These are phyloP conservation scores for Westerdykella ornata DNA, from an alignment of 2,329 filamentous ascomycete species.

Conservation along the genomic window DNA sequence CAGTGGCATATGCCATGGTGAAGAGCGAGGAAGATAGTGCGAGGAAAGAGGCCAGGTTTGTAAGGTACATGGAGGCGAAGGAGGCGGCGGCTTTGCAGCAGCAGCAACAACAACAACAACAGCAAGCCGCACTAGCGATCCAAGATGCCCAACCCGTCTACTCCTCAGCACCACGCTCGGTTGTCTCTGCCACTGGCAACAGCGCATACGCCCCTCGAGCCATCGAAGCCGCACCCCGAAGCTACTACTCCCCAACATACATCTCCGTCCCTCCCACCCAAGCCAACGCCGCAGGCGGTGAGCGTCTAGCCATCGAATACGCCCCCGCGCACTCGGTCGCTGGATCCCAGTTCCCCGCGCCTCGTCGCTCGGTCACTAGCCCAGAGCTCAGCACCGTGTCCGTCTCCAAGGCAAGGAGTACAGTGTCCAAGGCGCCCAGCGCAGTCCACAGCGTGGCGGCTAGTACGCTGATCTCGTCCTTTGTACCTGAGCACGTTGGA, in stretches of 20 bases:
- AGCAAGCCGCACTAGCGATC: slow-evolving; percentile 1
- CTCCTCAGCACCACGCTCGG: slow-evolving; percentile 15
- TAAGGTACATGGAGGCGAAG: slow-evolving; percentile 30
- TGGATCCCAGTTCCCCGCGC: slow-evolving; percentile 13
- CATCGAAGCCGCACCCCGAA: slow-evolving; percentile 37
- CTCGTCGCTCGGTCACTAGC: slow-evolving; percentile 25
- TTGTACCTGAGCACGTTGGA: slow-evolving; percentile 28
- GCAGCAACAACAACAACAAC: not conserved
- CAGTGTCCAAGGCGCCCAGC: slow-evolving; percentile 14
- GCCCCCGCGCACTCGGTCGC: slow-evolving; percentile 9
- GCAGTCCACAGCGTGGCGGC: slow-evolving; percentile 22
- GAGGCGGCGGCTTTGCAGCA: slow-evolving; percentile 16
- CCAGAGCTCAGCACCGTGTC: slow-evolving; percentile 23
- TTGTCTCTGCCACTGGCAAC: not conserved
- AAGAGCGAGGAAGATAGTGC: slow-evolving; percentile 50
- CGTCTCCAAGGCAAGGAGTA: slow-evolving; percentile 15
- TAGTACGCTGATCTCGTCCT: slow-evolving; percentile 35
- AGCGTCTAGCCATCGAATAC: slow-evolving; percentile 16
- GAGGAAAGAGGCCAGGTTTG: slow-evolving; percentile 39
- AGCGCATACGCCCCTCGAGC: slow-evolving; percentile 26
- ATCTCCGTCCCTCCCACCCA: slow-evolving; percentile 23
- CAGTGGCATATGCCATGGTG: slow-evolving; percentile 67
- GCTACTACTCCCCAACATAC: slow-evolving; percentile 31
- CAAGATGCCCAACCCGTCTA: slow-evolving; percentile 16
- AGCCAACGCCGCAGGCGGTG: slow-evolving; percentile 5